phyloP scores from a whole-genome alignment of 129 eudicot species.

The Arctium lappa region DNA sequence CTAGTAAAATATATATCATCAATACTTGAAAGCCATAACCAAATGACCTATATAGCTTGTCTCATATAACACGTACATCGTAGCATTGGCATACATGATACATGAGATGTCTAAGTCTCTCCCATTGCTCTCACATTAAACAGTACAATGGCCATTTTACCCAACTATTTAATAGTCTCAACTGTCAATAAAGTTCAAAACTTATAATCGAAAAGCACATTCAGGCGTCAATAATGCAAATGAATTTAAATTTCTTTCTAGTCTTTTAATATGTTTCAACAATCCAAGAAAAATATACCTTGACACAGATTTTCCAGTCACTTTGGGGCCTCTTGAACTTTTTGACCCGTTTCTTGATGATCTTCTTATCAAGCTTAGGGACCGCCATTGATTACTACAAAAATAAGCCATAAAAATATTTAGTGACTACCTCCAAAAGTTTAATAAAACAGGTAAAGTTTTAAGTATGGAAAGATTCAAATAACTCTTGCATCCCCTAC shows the following conservation, averaged over 20 bases:
- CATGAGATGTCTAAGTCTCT: not conserved
- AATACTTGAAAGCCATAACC: not conserved
- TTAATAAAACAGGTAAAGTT: not conserved
- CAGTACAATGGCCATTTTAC: not conserved
- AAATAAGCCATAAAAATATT: not conserved
- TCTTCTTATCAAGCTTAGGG: conserved; percentile 73
- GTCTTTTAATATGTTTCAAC: not conserved
- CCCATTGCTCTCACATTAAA: too few species aligned
- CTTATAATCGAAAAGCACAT: not conserved
- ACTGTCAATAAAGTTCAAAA: not conserved
- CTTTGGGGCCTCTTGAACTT: conserved; percentile 86
- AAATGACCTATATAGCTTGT: not conserved
- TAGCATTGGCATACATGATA: not conserved
- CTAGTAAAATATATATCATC: not conserved
- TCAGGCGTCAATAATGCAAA: not conserved
- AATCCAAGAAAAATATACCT: conserved; percentile 38
- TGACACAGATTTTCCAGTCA: conserved; percentile 63
- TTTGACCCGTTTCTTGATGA: conserved; percentile 82
- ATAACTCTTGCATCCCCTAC: not conserved
- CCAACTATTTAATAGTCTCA: not conserved
- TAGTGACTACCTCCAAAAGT: not conserved
- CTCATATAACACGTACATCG: not conserved
- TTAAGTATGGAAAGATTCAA: not conserved
- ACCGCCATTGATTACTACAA: conserved; percentile 58
- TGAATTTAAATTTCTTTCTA: not conserved